Conservation (phyloP, 1,139 yeast genomes). For the Diutina scorzettiae region DNA sequence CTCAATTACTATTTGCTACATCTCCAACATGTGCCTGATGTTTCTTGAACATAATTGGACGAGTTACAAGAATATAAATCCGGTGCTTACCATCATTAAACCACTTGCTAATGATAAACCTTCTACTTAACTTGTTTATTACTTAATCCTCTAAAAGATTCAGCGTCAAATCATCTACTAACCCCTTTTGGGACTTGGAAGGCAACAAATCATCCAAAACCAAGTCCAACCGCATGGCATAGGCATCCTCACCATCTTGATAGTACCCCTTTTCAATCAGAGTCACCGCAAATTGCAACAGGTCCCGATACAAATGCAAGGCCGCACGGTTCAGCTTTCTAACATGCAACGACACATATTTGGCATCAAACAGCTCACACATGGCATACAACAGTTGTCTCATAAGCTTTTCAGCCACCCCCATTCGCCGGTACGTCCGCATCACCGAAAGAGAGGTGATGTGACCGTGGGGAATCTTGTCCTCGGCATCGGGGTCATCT, state of each 20-base stretch:
- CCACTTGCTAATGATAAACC: no score
- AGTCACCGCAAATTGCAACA: conserved; percentile 69
- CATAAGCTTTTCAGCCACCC: conserved; percentile 89
- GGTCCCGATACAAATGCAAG: conserved; percentile 78
- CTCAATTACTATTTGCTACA: no score
- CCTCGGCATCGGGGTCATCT: conserved; percentile 73
- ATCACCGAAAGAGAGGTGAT: conserved; percentile 87
- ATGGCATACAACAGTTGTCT: conserved; percentile 70
- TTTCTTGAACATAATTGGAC: no score
- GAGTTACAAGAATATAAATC: no score
- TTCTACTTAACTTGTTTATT: no score
- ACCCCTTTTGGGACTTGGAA: conserved; percentile 34
- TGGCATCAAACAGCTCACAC: conserved; percentile 72
- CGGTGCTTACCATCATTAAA: no score
- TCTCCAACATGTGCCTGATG: no score
- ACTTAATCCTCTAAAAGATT: conserved; percentile 16
- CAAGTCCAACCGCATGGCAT: conserved; percentile 73
- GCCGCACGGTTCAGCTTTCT: conserved; percentile 93
- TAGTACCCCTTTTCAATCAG: conserved; percentile 79
- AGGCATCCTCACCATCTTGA: conserved; percentile 98
- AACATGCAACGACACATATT: conserved; percentile 85
- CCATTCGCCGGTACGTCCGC: conserved; percentile 93
- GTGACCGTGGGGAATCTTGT: conserved; percentile 80
- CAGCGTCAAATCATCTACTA: conserved; percentile 39
- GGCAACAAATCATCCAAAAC: conserved; percentile 50